A percentile compares a stretch with the other conserved stretches of the same genome.
phyloP scores from a whole-genome alignment of 2,329 filamentous ascomycete genomes.

The Penicillium sp. region DNA sequence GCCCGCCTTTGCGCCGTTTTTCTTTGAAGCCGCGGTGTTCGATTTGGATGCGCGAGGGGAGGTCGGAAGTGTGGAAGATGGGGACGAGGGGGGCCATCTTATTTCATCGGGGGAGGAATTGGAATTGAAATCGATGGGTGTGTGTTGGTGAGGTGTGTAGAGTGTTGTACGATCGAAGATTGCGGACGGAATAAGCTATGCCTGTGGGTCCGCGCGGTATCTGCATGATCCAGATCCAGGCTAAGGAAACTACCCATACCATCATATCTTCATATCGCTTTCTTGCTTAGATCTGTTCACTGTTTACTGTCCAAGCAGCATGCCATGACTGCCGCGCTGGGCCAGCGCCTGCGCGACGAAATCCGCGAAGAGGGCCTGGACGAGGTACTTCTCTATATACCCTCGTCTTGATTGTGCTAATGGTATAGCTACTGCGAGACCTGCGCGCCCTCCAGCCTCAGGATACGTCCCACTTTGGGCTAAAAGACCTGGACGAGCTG shows the following conservation, averaged over 20 bases:
- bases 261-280: too few species aligned
- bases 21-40: conserved; percentile 42
- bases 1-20: conserved; percentile 49
- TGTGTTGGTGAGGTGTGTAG: too few species aligned
- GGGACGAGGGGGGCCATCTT: conserved; percentile 55
- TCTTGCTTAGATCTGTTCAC: too few species aligned
- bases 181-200: too few species aligned
- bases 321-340: conserved; percentile 36
- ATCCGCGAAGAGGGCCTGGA: conserved; percentile 48
- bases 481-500: conserved; percentile 46
- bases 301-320: too few species aligned
- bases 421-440: conserved; percentile 27
- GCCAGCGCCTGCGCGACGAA: conserved; percentile 51
- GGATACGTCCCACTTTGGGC: conserved; percentile 31
- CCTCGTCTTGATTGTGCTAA: conserved; percentile 1
- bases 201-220: too few species aligned
- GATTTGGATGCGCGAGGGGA: conserved; percentile 50
- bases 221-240: too few species aligned
- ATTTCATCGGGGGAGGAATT: neutral
- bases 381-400: conserved; percentile 41
- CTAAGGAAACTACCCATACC: too few species aligned
- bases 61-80: conserved; percentile 49
- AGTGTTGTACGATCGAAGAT: too few species aligned
- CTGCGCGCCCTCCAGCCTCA: conserved; percentile 23
- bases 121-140: too few species aligned